Conservation (phyloP, 2,329 filamentous ascomycete species). For the Spiromastix sp. region DNA sequence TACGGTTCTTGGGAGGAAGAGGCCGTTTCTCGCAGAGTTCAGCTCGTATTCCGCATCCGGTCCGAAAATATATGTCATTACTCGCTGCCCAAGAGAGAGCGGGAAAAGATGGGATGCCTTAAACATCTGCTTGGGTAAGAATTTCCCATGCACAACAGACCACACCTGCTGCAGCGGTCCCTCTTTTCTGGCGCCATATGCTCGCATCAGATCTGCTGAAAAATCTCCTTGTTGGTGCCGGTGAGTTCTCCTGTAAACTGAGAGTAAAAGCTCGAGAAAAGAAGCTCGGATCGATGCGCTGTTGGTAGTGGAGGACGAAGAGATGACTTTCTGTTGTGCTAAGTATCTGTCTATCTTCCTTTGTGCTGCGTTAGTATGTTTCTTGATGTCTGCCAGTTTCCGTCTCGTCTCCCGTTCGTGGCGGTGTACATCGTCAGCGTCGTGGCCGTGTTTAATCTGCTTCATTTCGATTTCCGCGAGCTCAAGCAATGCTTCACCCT, state of each 20-base stretch:
- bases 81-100: conserved; percentile 4
- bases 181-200: too few species aligned
- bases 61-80: conserved; percentile 9
- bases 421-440: background rate
- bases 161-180: too few species aligned
- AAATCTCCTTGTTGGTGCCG: too few species aligned
- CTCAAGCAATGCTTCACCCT: conserved; percentile 1
- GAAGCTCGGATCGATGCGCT: too few species aligned
- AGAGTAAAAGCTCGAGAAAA: too few species aligned
- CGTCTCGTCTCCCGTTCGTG: background rate
- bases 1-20: too few species aligned
- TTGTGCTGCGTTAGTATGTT: conserved; percentile 1
- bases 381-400: background rate
- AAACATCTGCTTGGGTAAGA: background rate
- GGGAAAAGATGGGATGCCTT: conserved; percentile 9
- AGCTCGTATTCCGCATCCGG: conserved; percentile 5
- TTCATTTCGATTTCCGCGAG: background rate
- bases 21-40: conserved; percentile 8
- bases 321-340: conserved; percentile 1
- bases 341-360: conserved; percentile 1
- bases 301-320: background rate
- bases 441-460: too few species aligned
- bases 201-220: too few species aligned
- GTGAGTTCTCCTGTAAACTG: too few species aligned
- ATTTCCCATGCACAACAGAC: background rate